Base-by-base conservation (phyloP, 495 filamentous ascomycete species). In the Podospora pseudopauciseta region DNA sequence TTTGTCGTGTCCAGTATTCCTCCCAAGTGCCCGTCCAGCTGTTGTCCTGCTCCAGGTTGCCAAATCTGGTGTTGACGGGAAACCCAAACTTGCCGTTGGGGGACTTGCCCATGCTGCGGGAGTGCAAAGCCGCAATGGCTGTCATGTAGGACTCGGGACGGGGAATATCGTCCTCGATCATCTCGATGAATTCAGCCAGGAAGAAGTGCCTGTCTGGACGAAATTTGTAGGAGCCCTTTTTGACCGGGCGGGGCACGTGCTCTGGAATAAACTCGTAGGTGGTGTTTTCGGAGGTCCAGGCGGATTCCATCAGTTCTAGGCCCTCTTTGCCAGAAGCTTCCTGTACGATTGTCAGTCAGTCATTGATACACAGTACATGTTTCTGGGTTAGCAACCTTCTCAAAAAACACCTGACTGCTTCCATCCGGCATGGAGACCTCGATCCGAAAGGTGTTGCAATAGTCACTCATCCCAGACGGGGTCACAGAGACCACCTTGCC, bases 81-180 rank as follows among this genome's bases (percentile, higher is more conserved):
- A 87, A 86, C 0, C 84, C 84, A 66, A 83, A 87, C 69, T 81
- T 79, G 5, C 81, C 81, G 20, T 72, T 80, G 2, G 84, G 84
- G 9, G 83, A 84, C 27, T 64, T 69, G 58, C 69, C 72, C 63
- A 64, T 73, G 63, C 76, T 76, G 3, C 77, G 77, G 19, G 64
- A 68, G 66, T 86, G 84, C 5, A 86, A 64, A 20, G 81, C 75
- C 4, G 86, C 73, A 18, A 71, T 61, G 5, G 71, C 67, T 56
- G 71, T 62, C 60, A 85, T 80, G 55, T 77, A 71, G 5, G 62
- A 59, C 5, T 68, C 66, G 16, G 70, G 69, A 9, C 63, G 53
- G 16, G 67, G 73, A 28, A 70, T 69, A 15, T 69, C 78, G 75
- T 64, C 69, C 26, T 72, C 71, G 65, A 71, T 64, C 67, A 76